Base-by-base conservation (phyloP, 495 filamentous ascomycete species). In the Clohesyomyces aquaticus region DNA sequence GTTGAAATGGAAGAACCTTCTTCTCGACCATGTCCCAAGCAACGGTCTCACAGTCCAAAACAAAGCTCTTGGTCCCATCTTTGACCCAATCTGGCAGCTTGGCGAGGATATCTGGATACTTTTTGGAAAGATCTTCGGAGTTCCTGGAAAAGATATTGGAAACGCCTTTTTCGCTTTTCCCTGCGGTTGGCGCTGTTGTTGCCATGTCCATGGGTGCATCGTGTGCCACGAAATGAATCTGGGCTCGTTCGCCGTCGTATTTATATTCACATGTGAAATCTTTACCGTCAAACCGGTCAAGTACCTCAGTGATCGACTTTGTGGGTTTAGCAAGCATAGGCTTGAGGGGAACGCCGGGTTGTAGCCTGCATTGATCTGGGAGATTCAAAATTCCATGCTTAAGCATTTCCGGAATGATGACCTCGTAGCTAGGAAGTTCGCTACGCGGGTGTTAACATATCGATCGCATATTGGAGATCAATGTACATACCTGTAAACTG, bases 261-360 rank as follows among this genome's bases (percentile, higher is more conserved):
- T 98, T 98, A 79, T 96, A 98, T 71, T 98, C 94, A 77, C 95
- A 98, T 16, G 94, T 98, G 67, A 98, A 98, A 4, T 88, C 88
- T 73, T 95, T 93, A 35, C 88, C 86, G 77, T 98, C 94, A 68
- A 98, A 98, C 16, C 95, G 89, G 76, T 98, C 94, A 1, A 98
- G 85, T 0, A 98, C 95, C 75, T 98, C 94, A 0, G 91, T 95
- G 67, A 98, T 98, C n/a, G 94, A 91, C 75, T 98, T 98, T 0
- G 95, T 98, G 0, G 94, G 95, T 68, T 97, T 98, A 4, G 94
- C 94, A 78, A 98, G 84, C 94, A 98, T 98, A 68, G 94, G 94
- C 76, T 98, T 98, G 35, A 98, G 83, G 19, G 94, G 94, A 22
- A 98, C 88, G 61, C 94, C 94, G 2, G 95, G 92, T 57, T 92